Evolutionary conservation across 2,329 filamentous ascomycete species (phyloP).

Genomic region (Aspergillus udagawae): DNA sequence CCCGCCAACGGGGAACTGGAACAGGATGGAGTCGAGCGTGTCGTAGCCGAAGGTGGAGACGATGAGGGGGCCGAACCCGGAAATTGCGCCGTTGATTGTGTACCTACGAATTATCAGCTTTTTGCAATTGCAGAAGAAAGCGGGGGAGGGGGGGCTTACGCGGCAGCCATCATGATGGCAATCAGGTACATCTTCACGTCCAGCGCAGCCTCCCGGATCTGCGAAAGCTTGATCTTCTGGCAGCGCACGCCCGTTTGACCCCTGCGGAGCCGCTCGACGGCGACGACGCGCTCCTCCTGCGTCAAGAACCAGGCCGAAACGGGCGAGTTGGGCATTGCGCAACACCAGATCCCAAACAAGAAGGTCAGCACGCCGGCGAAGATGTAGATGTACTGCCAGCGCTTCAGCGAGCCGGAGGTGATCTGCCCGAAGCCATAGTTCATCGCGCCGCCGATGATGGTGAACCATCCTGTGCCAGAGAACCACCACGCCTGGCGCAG

Average conservation of each 20-base stretch:
- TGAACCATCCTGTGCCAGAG: slow-evolving; percentile 53
- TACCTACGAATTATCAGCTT: slow-evolving; percentile 42
- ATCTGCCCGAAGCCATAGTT: slow-evolving; percentile 69
- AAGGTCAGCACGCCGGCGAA: slow-evolving; percentile 62
- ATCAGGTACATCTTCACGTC: slow-evolving; percentile 64
- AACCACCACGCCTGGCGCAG: slow-evolving; percentile 67
- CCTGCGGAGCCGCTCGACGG: slow-evolving; percentile 59
- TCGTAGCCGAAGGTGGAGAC: slow-evolving; percentile 67
- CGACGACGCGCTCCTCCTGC: slow-evolving; percentile 58
- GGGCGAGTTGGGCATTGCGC: slow-evolving; percentile 62
- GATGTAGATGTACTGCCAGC: slow-evolving; percentile 70
- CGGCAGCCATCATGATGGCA: slow-evolving; percentile 64
- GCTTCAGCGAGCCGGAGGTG: slow-evolving; percentile 47
- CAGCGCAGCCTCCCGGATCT: slow-evolving; percentile 55
- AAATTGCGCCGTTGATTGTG: slow-evolving; percentile 67
- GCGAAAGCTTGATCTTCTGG: slow-evolving; percentile 55
- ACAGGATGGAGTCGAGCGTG: slow-evolving; percentile 62
- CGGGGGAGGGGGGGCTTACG: slow-evolving; percentile 39
- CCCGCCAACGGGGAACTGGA: slow-evolving; percentile 70
- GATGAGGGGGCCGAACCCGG: slow-evolving; percentile 67
- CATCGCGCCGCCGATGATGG: slow-evolving; percentile 59
- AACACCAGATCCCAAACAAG: slow-evolving; percentile 62
- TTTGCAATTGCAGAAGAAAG: not conserved
- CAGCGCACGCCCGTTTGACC: slow-evolving; percentile 63
- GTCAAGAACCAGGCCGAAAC: slow-evolving; percentile 67